Percentiles rank a stretch among this genome's conserved stretches.
These are phyloP conservation scores for Cercospora sp. DNA, from an alignment of 2,329 filamentous ascomycete genomes.

Conservation along the genomic window DNA sequence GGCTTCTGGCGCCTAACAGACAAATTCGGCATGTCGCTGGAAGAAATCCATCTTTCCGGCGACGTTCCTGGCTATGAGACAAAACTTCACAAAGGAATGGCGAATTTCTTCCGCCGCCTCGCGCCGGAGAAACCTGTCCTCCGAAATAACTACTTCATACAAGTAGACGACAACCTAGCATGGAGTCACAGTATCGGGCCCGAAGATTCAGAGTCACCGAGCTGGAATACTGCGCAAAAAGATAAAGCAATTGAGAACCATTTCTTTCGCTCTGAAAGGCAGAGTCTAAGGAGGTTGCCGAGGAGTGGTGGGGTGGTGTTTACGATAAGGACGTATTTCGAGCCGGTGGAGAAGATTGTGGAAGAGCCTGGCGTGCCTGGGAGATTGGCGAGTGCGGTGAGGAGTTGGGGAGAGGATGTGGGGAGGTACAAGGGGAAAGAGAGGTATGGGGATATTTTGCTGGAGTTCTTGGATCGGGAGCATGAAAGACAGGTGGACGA, in stretches of 20 bases:
- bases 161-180: constrained; percentile 74
- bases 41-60: constrained; percentile 76
- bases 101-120: constrained; percentile 74
- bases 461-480: constrained; percentile 74
- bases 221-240: constrained; percentile 76
- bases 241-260: constrained; percentile 71
- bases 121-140: constrained; percentile 65
- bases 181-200: constrained; percentile 76
- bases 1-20: constrained; percentile 83
- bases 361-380: constrained; percentile 76
- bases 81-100: constrained; percentile 76
- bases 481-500: constrained; percentile 70
- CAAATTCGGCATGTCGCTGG: constrained; percentile 76
- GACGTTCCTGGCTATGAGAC: constrained; percentile 71
- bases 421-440: constrained; percentile 75
- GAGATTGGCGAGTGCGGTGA: constrained; percentile 70
- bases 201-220: constrained; percentile 63
- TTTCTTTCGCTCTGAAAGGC: constrained; percentile 74
- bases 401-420: constrained; percentile 81
- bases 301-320: constrained; percentile 59
- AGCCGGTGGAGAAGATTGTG: constrained; percentile 66
- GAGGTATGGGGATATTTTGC: constrained; percentile 68
- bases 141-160: constrained; percentile 84
- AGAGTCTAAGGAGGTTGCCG: constrained; percentile 62
- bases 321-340: constrained; percentile 79